Evolutionary conservation across 2,329 filamentous ascomycete species (phyloP).

Genomic region (Escovopsis sp.): DNA sequence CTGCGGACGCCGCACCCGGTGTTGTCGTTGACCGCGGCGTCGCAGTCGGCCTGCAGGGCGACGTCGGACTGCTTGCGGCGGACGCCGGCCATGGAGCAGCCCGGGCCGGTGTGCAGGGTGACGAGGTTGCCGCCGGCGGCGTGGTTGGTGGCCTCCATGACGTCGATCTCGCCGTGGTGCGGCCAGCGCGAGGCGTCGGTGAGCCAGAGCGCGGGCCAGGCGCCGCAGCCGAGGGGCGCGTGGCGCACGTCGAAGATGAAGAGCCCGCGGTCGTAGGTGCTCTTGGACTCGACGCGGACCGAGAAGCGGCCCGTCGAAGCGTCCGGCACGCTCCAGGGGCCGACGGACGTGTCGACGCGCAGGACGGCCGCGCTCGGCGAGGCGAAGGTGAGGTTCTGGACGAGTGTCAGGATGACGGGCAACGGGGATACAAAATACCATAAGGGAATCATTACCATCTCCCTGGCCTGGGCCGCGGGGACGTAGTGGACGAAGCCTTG

Average conservation of each 20-base stretch:
- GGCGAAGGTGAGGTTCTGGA: conserved; percentile 48
- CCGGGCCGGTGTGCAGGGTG: conserved; percentile 41
- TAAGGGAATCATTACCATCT: conserved; percentile 21
- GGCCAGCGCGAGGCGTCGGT: conserved; percentile 48
- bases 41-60: conserved; percentile 30
- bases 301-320: conserved; percentile 47
- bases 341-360: conserved; percentile 45
- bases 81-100: conserved; percentile 35
- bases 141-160: conserved; percentile 44
- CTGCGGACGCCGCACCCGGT: conserved; percentile 42
- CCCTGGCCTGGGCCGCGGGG: conserved; percentile 23
- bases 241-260: conserved; percentile 54
- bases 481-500: conserved; percentile 41
- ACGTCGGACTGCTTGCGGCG: conserved; percentile 38
- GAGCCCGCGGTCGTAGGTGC: conserved; percentile 45
- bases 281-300: conserved; percentile 47
- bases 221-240: conserved; percentile 47
- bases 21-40: conserved; percentile 35
- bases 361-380: conserved; percentile 38
- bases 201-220: conserved; percentile 54
- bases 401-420: neutral
- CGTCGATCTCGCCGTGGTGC: conserved; percentile 47
- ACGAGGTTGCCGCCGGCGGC: conserved; percentile 40
- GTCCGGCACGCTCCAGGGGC: conserved; percentile 29
- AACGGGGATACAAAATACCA: neutral